These are phyloP conservation scores for Nepenthes mirabilis DNA, from an alignment of 148 eudicot species.

Conservation along the genomic window DNA sequence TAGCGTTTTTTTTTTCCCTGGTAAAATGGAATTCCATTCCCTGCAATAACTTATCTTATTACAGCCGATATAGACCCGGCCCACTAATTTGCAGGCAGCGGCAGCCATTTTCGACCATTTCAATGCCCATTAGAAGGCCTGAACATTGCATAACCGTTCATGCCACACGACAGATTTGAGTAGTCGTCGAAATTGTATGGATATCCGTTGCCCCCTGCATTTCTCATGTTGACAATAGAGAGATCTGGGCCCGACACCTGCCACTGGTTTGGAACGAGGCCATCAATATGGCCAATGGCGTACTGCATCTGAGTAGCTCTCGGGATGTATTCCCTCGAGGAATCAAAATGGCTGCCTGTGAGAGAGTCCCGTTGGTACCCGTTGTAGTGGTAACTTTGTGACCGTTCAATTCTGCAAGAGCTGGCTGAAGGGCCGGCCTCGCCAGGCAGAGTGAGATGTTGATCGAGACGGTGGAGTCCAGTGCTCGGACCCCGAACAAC, in stretches of 20 bases:
- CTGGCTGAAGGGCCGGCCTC: slow-evolving; percentile 38
- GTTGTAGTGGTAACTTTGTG: slow-evolving; percentile 45
- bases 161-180: slow-evolving; percentile 38
- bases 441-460: slow-evolving; percentile 31
- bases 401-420: slow-evolving; percentile 47
- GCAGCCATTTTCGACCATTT: background rate
- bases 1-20: slow-evolving; percentile 10
- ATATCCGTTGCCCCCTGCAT: slow-evolving; percentile 48
- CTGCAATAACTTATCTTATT: slow-evolving; percentile 17
- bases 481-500: slow-evolving; percentile 26
- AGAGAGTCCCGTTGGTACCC: slow-evolving; percentile 40
- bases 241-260: slow-evolving; percentile 42
- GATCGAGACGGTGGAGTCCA: slow-evolving; percentile 34
- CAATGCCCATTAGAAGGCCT: slow-evolving; percentile 77
- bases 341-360: slow-evolving; percentile 33
- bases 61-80: background rate
- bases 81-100: background rate
- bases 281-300: slow-evolving; percentile 55
- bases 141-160: slow-evolving; percentile 59
- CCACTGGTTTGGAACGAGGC: slow-evolving; percentile 42
- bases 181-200: slow-evolving; percentile 49
- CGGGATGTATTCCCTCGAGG: slow-evolving; percentile 35
- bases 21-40: slow-evolving; percentile 12
- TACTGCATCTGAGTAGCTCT: slow-evolving; percentile 36
- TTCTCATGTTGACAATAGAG: slow-evolving; percentile 26